These are phyloP conservation scores for Leccinum fibrillosum DNA, from an alignment of 768 basidiomycete species.

Conservation along the genomic window DNA sequence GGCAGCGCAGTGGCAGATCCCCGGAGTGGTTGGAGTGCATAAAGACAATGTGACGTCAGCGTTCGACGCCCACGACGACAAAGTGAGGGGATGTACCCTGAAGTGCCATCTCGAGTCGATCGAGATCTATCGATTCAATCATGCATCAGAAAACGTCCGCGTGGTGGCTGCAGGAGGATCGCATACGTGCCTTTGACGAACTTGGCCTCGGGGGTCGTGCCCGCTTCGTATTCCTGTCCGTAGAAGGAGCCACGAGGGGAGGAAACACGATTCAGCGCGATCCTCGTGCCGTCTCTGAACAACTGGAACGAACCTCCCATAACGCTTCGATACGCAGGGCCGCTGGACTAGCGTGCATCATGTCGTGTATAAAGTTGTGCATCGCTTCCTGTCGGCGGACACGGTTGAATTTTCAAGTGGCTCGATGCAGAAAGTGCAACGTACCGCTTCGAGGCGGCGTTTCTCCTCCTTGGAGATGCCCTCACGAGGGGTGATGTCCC, in stretches of 20 bases:
- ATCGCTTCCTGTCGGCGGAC: slow-evolving; percentile 66
- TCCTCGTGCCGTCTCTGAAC: neutral
- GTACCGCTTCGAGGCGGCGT: slow-evolving; percentile 64
- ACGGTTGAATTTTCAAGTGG: neutral
- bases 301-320: slow-evolving; percentile 49
- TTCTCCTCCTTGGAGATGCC: slow-evolving; percentile 84
- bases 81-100: slow-evolving; percentile 50
- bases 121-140: slow-evolving; percentile 54
- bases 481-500: slow-evolving; percentile 90
- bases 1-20: too few species aligned
- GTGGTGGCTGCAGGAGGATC: neutral
- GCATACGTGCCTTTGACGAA: slow-evolving; percentile 76
- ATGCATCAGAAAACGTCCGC: neutral
- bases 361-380: slow-evolving; percentile 83
- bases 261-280: neutral
- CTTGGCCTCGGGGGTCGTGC: slow-evolving; percentile 65
- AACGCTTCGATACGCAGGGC: slow-evolving; percentile 64
- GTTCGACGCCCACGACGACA: too few species aligned
- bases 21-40: too few species aligned
- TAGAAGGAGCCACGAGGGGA: neutral
- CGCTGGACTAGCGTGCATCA: slow-evolving; percentile 75
- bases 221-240: slow-evolving; percentile 79
- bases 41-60: neutral
- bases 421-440: slow-evolving; percentile 11
- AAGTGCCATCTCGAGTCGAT: slow-evolving; percentile 83